These are phyloP conservation scores for Blastomyces parvus DNA, from an alignment of 2,329 filamentous ascomycete species.

Conservation along the genomic window DNA sequence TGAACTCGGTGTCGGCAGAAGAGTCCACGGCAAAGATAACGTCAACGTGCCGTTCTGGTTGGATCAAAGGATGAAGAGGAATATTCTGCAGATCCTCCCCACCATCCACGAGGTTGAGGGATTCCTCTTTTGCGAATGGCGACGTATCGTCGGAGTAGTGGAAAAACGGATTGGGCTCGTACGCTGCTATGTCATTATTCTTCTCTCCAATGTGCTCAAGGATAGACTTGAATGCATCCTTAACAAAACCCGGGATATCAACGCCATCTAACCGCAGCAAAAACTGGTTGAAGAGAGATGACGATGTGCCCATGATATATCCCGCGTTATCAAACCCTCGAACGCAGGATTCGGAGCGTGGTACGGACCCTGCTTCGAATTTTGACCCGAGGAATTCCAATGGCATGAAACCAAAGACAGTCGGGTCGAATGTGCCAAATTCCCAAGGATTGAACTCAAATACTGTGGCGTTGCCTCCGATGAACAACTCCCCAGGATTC, in stretches of 20 bases:
- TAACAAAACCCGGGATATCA: constrained; percentile 43
- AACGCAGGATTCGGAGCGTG: constrained; percentile 52
- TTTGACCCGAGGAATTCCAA: constrained; percentile 62
- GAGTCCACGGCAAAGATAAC: constrained; percentile 74
- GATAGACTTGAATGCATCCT: constrained; percentile 43
- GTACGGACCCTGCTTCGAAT: constrained; percentile 54
- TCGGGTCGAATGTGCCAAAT: constrained; percentile 67
- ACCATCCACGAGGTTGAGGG: constrained; percentile 66
- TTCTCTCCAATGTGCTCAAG: constrained; percentile 47
- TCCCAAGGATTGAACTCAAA: constrained; percentile 74
- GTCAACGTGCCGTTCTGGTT: constrained; percentile 61
- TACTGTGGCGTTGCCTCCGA: constrained; percentile 64
- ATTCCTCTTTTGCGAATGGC: constrained; percentile 42
- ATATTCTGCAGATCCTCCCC: constrained; percentile 72
- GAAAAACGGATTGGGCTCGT: constrained; percentile 66
- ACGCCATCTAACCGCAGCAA: constrained; percentile 54
- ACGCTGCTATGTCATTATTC: constrained; percentile 65
- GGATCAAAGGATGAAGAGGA: constrained; percentile 66
- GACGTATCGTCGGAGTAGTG: constrained; percentile 53
- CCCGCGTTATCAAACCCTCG: constrained; percentile 73
- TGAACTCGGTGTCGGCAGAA: constrained; percentile 58
- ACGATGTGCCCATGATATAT: constrained; percentile 78
- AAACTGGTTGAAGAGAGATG: constrained; percentile 72
- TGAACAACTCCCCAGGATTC: constrained; percentile 49
- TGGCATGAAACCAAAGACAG: constrained; percentile 60